Percentiles rank a stretch among this genome's conserved stretches.
Conservation (phyloP, 2,329 filamentous ascomycete species). For the Cylindrodendrum hubeiense region DNA sequence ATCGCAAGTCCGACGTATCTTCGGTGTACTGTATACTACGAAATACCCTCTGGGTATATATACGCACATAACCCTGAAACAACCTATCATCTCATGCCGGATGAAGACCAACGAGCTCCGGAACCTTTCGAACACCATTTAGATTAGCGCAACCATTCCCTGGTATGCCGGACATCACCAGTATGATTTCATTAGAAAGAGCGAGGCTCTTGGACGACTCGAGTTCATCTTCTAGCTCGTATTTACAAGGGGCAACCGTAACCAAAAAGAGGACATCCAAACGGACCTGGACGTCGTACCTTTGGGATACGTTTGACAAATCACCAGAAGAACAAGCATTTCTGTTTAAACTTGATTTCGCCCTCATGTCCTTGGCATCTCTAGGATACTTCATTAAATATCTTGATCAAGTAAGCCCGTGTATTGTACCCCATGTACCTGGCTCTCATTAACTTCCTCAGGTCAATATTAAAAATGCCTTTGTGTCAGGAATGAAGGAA, state of each 20-base stretch:
- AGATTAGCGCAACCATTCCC: background rate
- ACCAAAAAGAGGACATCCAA: background rate
- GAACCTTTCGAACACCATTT: too few relatives aligned
- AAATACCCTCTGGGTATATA: too few relatives aligned
- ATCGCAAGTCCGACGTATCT: too few relatives aligned
- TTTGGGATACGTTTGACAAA: slow-evolving; percentile 63
- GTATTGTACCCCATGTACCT: accelerated
- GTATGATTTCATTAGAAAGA: background rate
- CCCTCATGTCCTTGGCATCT: slow-evolving; percentile 53
- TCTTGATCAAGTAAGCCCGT: slow-evolving; percentile 46
- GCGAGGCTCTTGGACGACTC: accelerated
- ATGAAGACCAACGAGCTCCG: too few relatives aligned
- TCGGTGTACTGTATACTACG: too few relatives aligned
- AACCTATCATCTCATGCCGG: too few relatives aligned
- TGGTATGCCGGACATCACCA: slow-evolving; percentile 4
- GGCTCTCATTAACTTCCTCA: background rate
- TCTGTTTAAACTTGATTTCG: slow-evolving; percentile 58
- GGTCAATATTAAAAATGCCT: slow-evolving; percentile 44
- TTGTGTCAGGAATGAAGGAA: slow-evolving; percentile 61
- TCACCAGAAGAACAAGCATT: slow-evolving; percentile 56
- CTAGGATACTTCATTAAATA: slow-evolving; percentile 55
- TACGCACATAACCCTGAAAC: too few relatives aligned
- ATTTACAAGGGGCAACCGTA: background rate
- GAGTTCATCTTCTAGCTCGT: slow-evolving; percentile 6
- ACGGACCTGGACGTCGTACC: slow-evolving; percentile 56